Percentiles rank a stretch among this genome's conserved stretches.
These are phyloP conservation scores for Lithohypha guttulata DNA, from an alignment of 2,329 filamentous ascomycete genomes.

Conservation along the genomic window DNA sequence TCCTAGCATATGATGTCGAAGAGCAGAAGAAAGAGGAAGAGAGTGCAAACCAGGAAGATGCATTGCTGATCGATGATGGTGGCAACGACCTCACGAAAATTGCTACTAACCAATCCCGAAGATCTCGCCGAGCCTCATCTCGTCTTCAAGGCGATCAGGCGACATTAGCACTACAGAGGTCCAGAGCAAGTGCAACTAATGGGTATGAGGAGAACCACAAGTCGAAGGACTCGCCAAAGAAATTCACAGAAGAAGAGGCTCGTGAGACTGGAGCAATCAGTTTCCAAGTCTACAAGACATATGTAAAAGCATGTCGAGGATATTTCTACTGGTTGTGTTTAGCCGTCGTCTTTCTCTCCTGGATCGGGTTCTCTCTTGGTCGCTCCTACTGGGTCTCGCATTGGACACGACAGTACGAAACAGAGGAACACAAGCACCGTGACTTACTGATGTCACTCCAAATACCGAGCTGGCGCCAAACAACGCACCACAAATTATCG, in stretches of 20 bases:
- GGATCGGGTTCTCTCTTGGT: conserved; percentile 16
- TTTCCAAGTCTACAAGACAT: conserved; percentile 54
- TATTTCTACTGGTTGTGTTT: conserved; percentile 24
- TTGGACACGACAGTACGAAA: conserved; percentile 32
- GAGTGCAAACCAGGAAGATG: conserved; percentile 26
- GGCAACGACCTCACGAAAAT: conserved; percentile 33
- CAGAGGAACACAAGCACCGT: conserved; percentile 11
- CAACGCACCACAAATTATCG: conserved; percentile 13
- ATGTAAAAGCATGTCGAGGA: conserved; percentile 57
- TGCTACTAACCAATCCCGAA: conserved; percentile 21
- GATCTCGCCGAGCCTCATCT: conserved; percentile 14
- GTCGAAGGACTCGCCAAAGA: conserved; percentile 40
- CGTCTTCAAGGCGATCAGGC: conserved; percentile 13
- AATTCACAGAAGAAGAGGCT: conserved; percentile 68
- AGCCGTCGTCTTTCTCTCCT: conserved; percentile 16
- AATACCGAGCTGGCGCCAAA: conserved; percentile 11
- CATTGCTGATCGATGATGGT: conserved; percentile 26
- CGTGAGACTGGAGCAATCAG: conserved; percentile 61
- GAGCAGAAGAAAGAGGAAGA: conserved; percentile 37
- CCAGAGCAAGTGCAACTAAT: conserved; percentile 9
- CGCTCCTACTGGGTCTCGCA: conserved; percentile 39
- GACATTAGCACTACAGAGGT: neutral
- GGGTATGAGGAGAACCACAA: conserved; percentile 29
- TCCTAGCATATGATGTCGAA: conserved; percentile 30
- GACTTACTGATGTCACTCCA: neutral